Base-by-base conservation (phyloP, 108 stramenopile genomes). In the Skeletonema potamos region DNA sequence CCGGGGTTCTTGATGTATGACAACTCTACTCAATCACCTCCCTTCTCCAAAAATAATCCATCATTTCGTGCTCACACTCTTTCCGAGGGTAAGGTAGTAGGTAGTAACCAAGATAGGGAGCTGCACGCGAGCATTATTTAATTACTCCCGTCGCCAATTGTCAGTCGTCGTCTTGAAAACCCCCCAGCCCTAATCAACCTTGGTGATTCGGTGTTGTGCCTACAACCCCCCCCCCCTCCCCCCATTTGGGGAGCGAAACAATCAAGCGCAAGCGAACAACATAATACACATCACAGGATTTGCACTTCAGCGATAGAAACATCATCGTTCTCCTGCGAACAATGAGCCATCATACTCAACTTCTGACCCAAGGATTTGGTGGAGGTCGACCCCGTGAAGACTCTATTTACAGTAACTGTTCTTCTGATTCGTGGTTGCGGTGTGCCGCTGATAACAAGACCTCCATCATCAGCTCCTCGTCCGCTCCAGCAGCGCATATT, bases 321-420 rank as follows among this genome's bases (percentile, higher is more conserved):
- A 48, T 22, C 5, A 24, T 22, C 22, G 8, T n/a, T n/a, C n/a
- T n/a, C n/a, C n/a, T n/a, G n/a, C n/a, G 6, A 51, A 2, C 3
- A 7, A 51, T 51, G 48, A 51, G 48, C 48, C 48, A 51, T 51
- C 48, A 51, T 51, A 51, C 48, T 22, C 48, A 51, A 22, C 48
- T 51, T n/a, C 15, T 22, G 48, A 24, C 20, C 7, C 48, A 15
- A 10, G 36, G 36, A 37, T 2, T 37, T 2, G 36, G 44, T 18
- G 44, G 18, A 8, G 22, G 22, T 51, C 48, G 48, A 51, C 48
- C 48, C 9, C 48, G 48, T 51, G 48, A 51, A 51, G 48, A 51
- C 22, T 51, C 48, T 5, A 22, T 51, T n/a, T 51, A 20, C 20
- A 51, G 48, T 22, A 51, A 51, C 22, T 51, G 48, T 20, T 51